Evolutionary conservation across 495 filamentous ascomycete genomes (phyloP), one percentile per base, ranked within the genome.

Genomic region (Aspergillus homomorphus): DNA sequence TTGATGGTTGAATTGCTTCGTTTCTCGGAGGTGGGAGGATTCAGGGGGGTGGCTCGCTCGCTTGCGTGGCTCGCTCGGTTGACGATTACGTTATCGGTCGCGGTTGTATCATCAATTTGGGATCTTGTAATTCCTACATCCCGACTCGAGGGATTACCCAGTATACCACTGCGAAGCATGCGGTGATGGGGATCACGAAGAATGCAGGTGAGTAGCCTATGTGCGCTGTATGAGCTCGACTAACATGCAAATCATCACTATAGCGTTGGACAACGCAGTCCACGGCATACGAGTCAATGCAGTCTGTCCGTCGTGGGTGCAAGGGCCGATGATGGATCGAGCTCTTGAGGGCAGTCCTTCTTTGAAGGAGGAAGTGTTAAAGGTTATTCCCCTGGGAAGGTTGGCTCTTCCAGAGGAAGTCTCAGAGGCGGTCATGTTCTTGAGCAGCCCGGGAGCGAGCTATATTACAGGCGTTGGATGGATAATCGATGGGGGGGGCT

Each of bases 141-240:
- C 43, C 67, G 0, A 53, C 66, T 0, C 62, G 69, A 0, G 61
- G 62, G 1, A 70, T 63, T 3, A 52, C 66, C 10, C 63, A 61
- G 16, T 80, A 80, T 45, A 70, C 61, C 4, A 62, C 75, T 1
- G 62, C 75, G 0, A 82, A 82, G 33, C 75, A 80, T 62, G 77
- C 77, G 0, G 63, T 76, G 15, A 16, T 74, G 5, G 78, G 74
- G 1, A 72, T 82, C 15, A 72, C 72, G 0, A 71, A 64, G 54
- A 69, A 49, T 42, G 74, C 71, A 3, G 69, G 74, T 75, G 58
- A 22, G 45, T 58, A 28, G 12, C 45, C 46, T 26, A 18, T 51
- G 15, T n/a, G 33, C 14, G n/a, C n/a, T n/a, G n/a, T n/a, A n/a
- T n/a, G n/a, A n/a, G 33, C 43, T 30, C 4, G 7, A 14, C 38